Percentiles rank a stretch among this genome's conserved stretches.
phyloP scores from a whole-genome alignment of 129 eudicot genomes.

The Artemisia argyi region DNA sequence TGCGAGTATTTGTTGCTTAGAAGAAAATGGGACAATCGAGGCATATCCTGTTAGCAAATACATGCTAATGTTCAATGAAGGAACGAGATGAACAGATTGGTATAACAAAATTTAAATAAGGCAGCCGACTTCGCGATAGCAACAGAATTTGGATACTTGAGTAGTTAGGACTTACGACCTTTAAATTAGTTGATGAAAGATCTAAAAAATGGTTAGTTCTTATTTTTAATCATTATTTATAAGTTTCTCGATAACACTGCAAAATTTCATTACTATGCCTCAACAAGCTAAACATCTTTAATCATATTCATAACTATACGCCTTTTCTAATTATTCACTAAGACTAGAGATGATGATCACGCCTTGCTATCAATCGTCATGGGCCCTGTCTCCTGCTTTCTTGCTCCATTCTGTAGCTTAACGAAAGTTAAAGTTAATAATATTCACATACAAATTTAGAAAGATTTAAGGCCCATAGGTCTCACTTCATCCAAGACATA shows the following conservation, averaged over 20 bases:
- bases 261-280: conserved; percentile 10
- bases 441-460: not conserved
- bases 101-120: too few relatives aligned
- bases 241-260: conserved; percentile 16
- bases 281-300: conserved; percentile 13
- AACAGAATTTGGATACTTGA: too few relatives aligned
- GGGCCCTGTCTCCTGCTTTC: conserved; percentile 19
- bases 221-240: conserved; percentile 19
- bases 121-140: too few relatives aligned
- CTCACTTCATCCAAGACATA: not conserved
- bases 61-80: too few relatives aligned
- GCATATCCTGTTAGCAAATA: too few relatives aligned
- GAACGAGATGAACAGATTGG: too few relatives aligned
- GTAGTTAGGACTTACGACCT: too few relatives aligned
- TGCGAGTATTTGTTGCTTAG: too few relatives aligned
- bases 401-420: conserved; percentile 25
- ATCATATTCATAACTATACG: not conserved
- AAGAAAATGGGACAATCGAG: too few relatives aligned
- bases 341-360: conserved; percentile 12
- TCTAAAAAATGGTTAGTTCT: conserved; percentile 1
- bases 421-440: not conserved
- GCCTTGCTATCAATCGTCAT: conserved; percentile 39
- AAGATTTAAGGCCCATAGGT: not conserved
- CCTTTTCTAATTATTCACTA: conserved; percentile 16
- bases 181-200: too few relatives aligned